Percentiles rank a stretch among this genome's conserved stretches.
These are phyloP conservation scores for Phaeoacremonium minimum DNA, from an alignment of 2,329 filamentous ascomycete species.

Conservation along the genomic window DNA sequence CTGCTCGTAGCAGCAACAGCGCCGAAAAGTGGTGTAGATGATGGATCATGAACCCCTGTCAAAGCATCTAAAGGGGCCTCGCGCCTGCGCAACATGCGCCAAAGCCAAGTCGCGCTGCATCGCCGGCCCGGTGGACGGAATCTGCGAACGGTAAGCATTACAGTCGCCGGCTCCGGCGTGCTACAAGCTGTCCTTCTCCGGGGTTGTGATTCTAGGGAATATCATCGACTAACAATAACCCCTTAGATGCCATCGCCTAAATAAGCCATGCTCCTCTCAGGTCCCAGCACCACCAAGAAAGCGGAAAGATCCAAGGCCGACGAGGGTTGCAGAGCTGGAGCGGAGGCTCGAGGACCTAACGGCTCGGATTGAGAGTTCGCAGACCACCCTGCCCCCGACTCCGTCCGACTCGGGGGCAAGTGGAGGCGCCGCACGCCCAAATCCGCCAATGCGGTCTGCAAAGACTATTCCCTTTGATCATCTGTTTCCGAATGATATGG, in stretches of 20 bases:
- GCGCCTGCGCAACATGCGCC: slow-evolving; percentile 45
- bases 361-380: slow-evolving; percentile 31
- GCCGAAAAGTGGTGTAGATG: too few species aligned
- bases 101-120: slow-evolving; percentile 49
- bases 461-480: not conserved
- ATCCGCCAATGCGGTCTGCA: too few species aligned
- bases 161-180: not conserved
- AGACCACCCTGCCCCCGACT: slow-evolving; percentile 11
- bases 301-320: slow-evolving; percentile 41
- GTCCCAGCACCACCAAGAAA: slow-evolving; percentile 41
- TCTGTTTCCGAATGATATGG: not conserved
- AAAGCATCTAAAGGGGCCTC: slow-evolving; percentile 32
- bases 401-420: slow-evolving; percentile 8
- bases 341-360: slow-evolving; percentile 44
- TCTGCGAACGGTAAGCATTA: slow-evolving; percentile 40
- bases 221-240: not conserved
- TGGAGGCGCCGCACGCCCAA: too few species aligned
- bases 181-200: not conserved
- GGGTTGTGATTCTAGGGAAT: not conserved
- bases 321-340: slow-evolving; percentile 45
- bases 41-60: slow-evolving; percentile 5
- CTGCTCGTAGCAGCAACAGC: too few species aligned
- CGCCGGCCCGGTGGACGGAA: slow-evolving; percentile 31
- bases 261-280: slow-evolving; percentile 41
- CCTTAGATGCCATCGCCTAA: slow-evolving; percentile 40